Evolutionary conservation across 1,284 basidiomycete genomes (phyloP).

Genomic region (Trametes hirsuta): DNA sequence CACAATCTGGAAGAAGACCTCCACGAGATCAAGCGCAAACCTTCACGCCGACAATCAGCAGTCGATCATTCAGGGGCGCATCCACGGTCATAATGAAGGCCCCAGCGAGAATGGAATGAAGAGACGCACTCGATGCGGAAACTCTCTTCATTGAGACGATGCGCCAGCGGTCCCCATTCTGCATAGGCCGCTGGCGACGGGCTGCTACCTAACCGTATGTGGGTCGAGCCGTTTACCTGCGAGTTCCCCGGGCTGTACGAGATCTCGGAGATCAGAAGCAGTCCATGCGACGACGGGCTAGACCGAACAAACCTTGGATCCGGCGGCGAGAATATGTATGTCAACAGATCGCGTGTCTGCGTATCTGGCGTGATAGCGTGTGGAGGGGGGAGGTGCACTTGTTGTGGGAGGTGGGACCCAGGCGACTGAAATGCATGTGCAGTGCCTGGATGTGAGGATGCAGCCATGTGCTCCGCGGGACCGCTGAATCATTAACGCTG

Average conservation of each 20-base stretch:
- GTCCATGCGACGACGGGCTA: slow-evolving; percentile 1
- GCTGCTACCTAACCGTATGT: slow-evolving; percentile 9
- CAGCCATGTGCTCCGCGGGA: slow-evolving; percentile 23
- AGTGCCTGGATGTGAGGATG: slow-evolving; percentile 20
- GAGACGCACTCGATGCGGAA: slow-evolving; percentile 76
- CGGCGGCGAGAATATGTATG: slow-evolving; percentile 74
- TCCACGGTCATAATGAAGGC: background rate
- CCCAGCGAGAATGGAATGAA: slow-evolving; percentile 9
- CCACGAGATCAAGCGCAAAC: slow-evolving; percentile 85
- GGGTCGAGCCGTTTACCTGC: slow-evolving; percentile 16
- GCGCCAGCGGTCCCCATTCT: slow-evolving; percentile 72
- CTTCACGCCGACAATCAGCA: slow-evolving; percentile 44
- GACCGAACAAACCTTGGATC: slow-evolving; percentile 49
- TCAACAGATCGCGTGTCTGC: slow-evolving; percentile 63
- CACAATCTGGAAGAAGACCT: slow-evolving; percentile 88
- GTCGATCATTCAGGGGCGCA: slow-evolving; percentile 7
- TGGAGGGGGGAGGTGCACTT: slow-evolving; percentile 34
- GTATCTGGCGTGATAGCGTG: slow-evolving; percentile 57
- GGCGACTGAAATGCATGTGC: slow-evolving; percentile 21
- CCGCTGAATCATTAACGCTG: slow-evolving; percentile 25
- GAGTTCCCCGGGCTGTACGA: slow-evolving; percentile 5
- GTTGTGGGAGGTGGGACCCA: slow-evolving; percentile 19
- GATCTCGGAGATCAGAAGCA: slow-evolving; percentile 21
- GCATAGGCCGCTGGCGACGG: slow-evolving; percentile 28
- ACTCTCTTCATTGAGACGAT: slow-evolving; percentile 65